These are phyloP conservation scores for Phytopythium kandeliae DNA, from an alignment of 352 stramenopile species.

Conservation along the genomic window DNA sequence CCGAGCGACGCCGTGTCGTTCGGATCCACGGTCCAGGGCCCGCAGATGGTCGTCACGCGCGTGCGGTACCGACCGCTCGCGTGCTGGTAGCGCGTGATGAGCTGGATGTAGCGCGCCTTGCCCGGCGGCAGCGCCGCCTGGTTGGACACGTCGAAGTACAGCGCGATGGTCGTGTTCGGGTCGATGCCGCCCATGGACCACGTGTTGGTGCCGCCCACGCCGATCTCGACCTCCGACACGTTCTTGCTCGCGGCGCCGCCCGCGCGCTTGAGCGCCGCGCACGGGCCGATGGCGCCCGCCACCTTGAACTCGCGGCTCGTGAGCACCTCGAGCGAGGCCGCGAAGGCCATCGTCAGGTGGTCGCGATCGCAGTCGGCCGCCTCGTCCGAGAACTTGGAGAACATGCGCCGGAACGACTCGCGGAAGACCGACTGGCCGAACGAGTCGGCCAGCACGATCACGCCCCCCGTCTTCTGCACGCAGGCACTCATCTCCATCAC, in stretches of 20 bases:
- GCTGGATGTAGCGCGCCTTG: conserved; percentile 96
- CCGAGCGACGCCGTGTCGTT: conserved; percentile 92
- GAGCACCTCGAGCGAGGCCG: conserved; percentile 94
- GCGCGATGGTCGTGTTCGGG: conserved; percentile 95
- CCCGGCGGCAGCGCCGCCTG: conserved; percentile 58
- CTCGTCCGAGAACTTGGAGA: conserved; percentile 94
- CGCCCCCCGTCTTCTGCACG: conserved; percentile 97
- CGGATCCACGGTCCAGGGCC: conserved; percentile 91
- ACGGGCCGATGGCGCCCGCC: conserved; percentile 95
- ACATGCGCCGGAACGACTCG: conserved; percentile 97
- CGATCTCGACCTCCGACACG: conserved; percentile 97
- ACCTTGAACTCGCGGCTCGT: conserved; percentile 99
- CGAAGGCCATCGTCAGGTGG: conserved; percentile 95
- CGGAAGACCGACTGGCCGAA: conserved; percentile 99
- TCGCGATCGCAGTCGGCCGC: conserved; percentile 93
- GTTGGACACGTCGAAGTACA: conserved; percentile 99
- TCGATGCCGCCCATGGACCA: conserved; percentile 98
- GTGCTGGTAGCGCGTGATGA: conserved; percentile 99
- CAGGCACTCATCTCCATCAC: conserved; percentile 98
- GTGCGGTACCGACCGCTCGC: conserved; percentile 93
- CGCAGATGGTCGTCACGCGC: conserved; percentile 96
- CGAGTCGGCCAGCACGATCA: conserved; percentile 98
- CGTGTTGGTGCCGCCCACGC: conserved; percentile 82
- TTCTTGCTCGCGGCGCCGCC: conserved; percentile 75
- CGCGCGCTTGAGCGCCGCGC: conserved; percentile 95